Percentiles rank a stretch among this genome's conserved stretches.
phyloP scores from a whole-genome alignment of 768 basidiomycete genomes.

The Pholiota molesta region DNA sequence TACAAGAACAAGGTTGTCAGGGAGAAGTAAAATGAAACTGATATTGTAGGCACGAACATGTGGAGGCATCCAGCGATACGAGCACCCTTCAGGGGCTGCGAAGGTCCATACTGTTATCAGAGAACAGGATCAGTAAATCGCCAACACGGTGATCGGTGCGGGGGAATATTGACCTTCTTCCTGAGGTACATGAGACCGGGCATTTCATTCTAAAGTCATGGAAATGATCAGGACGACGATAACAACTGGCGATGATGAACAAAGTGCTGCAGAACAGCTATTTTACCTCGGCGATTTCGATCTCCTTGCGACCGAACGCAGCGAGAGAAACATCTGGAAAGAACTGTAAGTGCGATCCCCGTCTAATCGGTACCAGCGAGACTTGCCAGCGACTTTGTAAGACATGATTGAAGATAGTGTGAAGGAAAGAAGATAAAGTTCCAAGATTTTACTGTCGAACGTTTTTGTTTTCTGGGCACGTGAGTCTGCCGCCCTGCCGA shows the following conservation, averaged over 20 bases:
- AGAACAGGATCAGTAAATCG: constrained; percentile 25
- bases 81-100: constrained; percentile 90
- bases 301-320: constrained; percentile 99
- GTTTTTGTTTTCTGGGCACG: constrained; percentile 40
- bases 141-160: constrained; percentile 11
- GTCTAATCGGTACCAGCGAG: neutral
- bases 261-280: constrained; percentile 1
- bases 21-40: constrained; percentile 9
- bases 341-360: constrained; percentile 14
- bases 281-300: constrained; percentile 95
- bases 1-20: constrained; percentile 31
- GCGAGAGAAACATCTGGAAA: constrained; percentile 88
- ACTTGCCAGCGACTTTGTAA: constrained; percentile 88
- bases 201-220: constrained; percentile 77
- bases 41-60: constrained; percentile 60
- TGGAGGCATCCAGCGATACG: constrained; percentile 98
- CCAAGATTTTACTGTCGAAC: constrained; percentile 34
- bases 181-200: constrained; percentile 95
- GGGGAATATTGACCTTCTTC: constrained; percentile 59
- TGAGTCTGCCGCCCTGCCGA: constrained; percentile 18
- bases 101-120: constrained; percentile 63
- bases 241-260: constrained; percentile 10
- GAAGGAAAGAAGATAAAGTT: constrained; percentile 22
- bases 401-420: constrained; percentile 55
- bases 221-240: constrained; percentile 19